Conservation (phyloP, 257 asterid genomes). For the Oldenlandia corymbosa region DNA sequence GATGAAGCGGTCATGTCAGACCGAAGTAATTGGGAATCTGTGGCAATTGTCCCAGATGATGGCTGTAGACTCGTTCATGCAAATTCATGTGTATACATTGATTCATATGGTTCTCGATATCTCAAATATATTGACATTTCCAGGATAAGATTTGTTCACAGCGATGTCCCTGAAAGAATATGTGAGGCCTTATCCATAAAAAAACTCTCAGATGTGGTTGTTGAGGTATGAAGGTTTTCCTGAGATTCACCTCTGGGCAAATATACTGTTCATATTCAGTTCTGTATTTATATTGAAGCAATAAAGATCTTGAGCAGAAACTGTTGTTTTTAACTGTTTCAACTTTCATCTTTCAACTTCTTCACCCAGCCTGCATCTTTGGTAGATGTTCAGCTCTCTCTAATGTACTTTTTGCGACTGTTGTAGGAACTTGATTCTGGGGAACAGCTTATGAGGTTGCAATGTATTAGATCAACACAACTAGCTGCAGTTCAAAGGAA, state of each 20-base stretch:
- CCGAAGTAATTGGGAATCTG: conserved; percentile 57
- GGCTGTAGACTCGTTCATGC: conserved; percentile 92
- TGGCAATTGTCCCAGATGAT: conserved; percentile 87
- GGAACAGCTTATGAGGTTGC: conserved; percentile 52
- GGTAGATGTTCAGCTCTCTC: conserved; percentile 19
- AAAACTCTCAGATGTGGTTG: conserved; percentile 84
- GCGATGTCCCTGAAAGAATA: conserved; percentile 59
- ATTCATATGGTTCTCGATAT: conserved; percentile 69
- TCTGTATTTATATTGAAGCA: background rate
- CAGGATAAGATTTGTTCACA: conserved; percentile 84
- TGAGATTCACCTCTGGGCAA: background rate
- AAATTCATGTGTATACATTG: conserved; percentile 69
- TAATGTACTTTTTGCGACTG: conserved; percentile 18
- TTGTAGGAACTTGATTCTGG: conserved; percentile 58
- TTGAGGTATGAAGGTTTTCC: conserved; percentile 52
- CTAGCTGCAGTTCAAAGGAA: conserved; percentile 49
- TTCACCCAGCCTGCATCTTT: background rate
- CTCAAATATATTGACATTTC: conserved; percentile 68
- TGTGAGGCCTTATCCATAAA: conserved; percentile 63
- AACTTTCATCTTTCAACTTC: too few relatives aligned
- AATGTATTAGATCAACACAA: conserved; percentile 53
- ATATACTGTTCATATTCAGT: conserved; percentile 6
- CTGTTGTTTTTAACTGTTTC: too few relatives aligned
- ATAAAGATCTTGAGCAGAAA: too few relatives aligned
- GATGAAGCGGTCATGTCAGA: conserved; percentile 47